Percentiles rank a stretch among this genome's conserved stretches.
Conservation (phyloP, 306 rosid species). For the Clitoria ternatea region DNA sequence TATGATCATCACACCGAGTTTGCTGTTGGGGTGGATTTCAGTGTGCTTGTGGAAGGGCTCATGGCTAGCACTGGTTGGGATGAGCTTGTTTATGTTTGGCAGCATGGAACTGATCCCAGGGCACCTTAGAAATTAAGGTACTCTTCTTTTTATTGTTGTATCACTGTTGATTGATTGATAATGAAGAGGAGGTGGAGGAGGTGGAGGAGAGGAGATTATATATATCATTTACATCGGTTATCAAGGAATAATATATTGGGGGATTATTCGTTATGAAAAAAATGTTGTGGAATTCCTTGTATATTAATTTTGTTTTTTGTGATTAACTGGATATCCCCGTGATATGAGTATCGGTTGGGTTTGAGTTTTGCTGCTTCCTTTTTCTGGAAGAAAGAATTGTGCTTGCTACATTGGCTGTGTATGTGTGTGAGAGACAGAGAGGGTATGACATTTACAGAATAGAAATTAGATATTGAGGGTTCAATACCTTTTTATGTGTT, state of each 20-base stretch:
- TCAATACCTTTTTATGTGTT: neutral
- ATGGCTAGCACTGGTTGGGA: conserved; percentile 96
- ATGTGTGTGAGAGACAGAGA: too few species aligned
- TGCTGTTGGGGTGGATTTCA: conserved; percentile 91
- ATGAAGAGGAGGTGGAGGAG: too few species aligned
- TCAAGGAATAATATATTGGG: neutral
- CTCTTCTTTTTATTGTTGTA: neutral
- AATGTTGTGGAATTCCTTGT: neutral
- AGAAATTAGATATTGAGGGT: neutral
- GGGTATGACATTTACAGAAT: neutral
- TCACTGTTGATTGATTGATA: too few species aligned
- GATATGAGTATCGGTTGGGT: neutral
- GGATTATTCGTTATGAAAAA: neutral
- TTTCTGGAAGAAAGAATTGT: neutral
- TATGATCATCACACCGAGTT: conserved; percentile 90
- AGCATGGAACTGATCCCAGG: conserved; percentile 84
- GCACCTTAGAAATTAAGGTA: conserved; percentile 54
- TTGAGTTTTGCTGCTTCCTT: neutral
- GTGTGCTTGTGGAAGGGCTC: conserved; percentile 88
- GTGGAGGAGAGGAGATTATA: too few species aligned
- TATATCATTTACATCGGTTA: neutral
- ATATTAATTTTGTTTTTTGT: neutral
- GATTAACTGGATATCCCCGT: neutral
- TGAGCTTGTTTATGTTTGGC: conserved; percentile 91
- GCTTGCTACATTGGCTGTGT: neutral